A percentile compares a stretch with the other conserved stretches of the same genome.
These are phyloP conservation scores for Drechslerella dactyloides DNA, from an alignment of 2,329 filamentous ascomycete genomes.

Conservation along the genomic window DNA sequence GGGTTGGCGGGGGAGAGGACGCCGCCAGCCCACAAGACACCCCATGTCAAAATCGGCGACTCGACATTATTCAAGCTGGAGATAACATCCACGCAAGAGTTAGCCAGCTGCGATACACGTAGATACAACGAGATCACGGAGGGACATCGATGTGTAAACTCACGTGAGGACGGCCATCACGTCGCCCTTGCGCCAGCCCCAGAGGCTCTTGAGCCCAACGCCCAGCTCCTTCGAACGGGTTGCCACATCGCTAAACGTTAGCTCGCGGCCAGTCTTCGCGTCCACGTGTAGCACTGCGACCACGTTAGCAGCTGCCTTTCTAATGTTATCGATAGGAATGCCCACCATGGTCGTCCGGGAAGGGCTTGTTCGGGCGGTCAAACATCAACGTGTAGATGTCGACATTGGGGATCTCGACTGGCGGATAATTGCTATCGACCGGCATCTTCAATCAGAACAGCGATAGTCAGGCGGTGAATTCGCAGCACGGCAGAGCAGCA, in stretches of 20 bases:
- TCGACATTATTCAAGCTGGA: constrained; percentile 78
- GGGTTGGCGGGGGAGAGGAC: constrained; percentile 86
- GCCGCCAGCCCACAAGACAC: constrained; percentile 81
- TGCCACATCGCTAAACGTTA: constrained; percentile 74
- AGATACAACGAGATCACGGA: neutral
- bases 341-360: constrained; percentile 74
- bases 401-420: constrained; percentile 72
- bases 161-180: constrained; percentile 77
- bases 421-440: constrained; percentile 69
- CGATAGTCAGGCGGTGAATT: too few relatives aligned
- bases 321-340: neutral
- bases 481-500: too few relatives aligned
- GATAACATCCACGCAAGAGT: neutral
- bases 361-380: constrained; percentile 69
- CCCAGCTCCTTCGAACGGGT: constrained; percentile 76
- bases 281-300: constrained; percentile 79
- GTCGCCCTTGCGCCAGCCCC: constrained; percentile 82
- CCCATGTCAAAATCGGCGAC: constrained; percentile 76
- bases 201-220: constrained; percentile 74
- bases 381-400: constrained; percentile 83
- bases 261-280: constrained; percentile 70
- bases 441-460: constrained; percentile 66
- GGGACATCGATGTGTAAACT: neutral
- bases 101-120: neutral
- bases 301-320: constrained; percentile 14